Evolutionary conservation across 2,329 filamentous ascomycete genomes (phyloP).

Genomic region (Fusarium tricinctum): DNA sequence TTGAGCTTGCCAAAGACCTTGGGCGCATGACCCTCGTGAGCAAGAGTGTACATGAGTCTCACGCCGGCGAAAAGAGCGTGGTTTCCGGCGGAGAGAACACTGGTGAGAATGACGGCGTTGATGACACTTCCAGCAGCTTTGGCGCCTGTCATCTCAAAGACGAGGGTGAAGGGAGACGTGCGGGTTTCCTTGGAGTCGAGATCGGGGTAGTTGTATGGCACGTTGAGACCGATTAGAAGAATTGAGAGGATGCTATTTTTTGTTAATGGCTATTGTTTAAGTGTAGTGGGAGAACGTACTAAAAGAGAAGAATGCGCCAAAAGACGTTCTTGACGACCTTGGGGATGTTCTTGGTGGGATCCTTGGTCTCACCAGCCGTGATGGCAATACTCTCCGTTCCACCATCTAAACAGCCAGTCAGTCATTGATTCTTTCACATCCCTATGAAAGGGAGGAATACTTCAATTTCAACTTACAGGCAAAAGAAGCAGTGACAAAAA

Average conservation of each 20-base stretch:
- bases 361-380: slow-evolving; percentile 75
- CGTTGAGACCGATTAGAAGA: slow-evolving; percentile 67
- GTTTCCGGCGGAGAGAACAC: slow-evolving; percentile 56
- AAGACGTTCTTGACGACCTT: slow-evolving; percentile 76
- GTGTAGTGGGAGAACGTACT: slow-evolving; percentile 43
- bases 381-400: slow-evolving; percentile 76
- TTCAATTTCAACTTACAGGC: slow-evolving; percentile 66
- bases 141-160: slow-evolving; percentile 70
- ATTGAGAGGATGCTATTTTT: slow-evolving; percentile 54
- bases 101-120: slow-evolving; percentile 68
- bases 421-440: not conserved
- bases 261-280: not conserved
- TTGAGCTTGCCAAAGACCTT: slow-evolving; percentile 62
- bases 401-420: slow-evolving; percentile 46
- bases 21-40: slow-evolving; percentile 66
- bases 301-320: slow-evolving; percentile 71
- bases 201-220: slow-evolving; percentile 65
- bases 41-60: slow-evolving; percentile 55
- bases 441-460: no score
- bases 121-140: slow-evolving; percentile 66
- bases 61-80: slow-evolving; percentile 56
- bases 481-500: slow-evolving; percentile 68
- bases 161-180: slow-evolving; percentile 66
- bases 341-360: slow-evolving; percentile 72
- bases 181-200: slow-evolving; percentile 53